Base-by-base conservation (phyloP, 257 asterid genomes). In the Petunia axillaris region DNA sequence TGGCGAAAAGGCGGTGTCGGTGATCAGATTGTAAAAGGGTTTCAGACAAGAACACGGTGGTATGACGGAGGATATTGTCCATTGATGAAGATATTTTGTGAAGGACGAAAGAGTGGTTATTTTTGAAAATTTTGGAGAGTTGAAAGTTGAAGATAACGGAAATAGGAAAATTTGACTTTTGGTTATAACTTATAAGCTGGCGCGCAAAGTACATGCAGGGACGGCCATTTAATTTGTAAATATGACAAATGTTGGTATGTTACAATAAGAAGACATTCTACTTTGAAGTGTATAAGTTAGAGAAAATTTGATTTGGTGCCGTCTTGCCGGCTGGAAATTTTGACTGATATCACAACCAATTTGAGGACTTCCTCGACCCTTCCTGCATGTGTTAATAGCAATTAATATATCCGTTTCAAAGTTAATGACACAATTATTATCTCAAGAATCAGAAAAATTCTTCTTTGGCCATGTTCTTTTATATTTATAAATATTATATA, bases 1-100 rank as follows among this genome's bases (percentile, higher is more conserved):
- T 73, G 82, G 92, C 73, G 88, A 81, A 81, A 77, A 91, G 83
- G 2, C 78, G 88, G 85, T 6, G 91, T 53, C 90, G 94, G 78
- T 78, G 89, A 68, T 87, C 81, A 63, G 93, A 86, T 46, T 90
- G 88, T 0, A 90, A 83, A 38, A 88, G 84, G 0, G 70, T 83
- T 76, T 89, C 84, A 0, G 91, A 80, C 77, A 93, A 78, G 87
- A 87, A 91, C 81, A 75, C 52, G 83, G 88, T 54, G 38, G 92
- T 88, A 82, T 88, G 92, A 67, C 40, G 89, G 53, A 90, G 94
- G 83, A 93, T 88, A 39, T 83, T 50, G 63, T 84, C 82, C 93
- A 88, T 88, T 85, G 85, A 13, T 52, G 44, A 83, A 64, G 80
- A 50, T 16, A 36, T 53, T 6, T 52, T 37, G 63, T 25, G 50